Base-by-base conservation (phyloP, 257 asterid species). In the Misopates orontium region DNA sequence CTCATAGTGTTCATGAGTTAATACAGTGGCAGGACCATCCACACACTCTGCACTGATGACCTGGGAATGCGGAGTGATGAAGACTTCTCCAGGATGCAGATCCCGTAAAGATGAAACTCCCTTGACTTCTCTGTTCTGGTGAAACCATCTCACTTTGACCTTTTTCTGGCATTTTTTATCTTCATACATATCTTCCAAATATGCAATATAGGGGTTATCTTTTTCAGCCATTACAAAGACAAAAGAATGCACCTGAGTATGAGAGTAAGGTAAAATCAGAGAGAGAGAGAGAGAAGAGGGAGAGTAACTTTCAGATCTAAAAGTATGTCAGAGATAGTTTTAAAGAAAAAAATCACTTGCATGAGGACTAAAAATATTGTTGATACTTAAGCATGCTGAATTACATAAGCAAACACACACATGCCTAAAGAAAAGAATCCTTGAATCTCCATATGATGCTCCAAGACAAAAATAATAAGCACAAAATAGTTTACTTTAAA, bases 71-170 rank as follows among this genome's bases (percentile, higher is more conserved):
- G 96, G 96, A 32, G 99, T 94, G 62, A 88, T 88, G 79, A 90
- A 94, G 63, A 94, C 89, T 79, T 94, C 99, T 67, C 81, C 85
- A 47, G 96, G 96, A 80, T 94, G 95, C 62, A 87, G 89, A 51
- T 86, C 77, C 49, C 69, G 71, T 41, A 88, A 63, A 32, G 95
- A 68, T 67, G 84, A 84, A 56, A 81, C 82, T 47, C 96, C 95
- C 70, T 65, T 81, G 78, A 94, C 96, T 86, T 94, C 97, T 77
- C 80, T 82, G 64, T 81, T 82, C 55, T 88, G 85, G 78, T 94
- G 97, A 77, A 94, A 94, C 99, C 98, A 94, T 83, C 99, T 86
- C 56, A 94, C 96, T 85, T 88, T 94, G 74, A 88, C 98, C 78
- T 88, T 94, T 83, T 85, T 91, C 73, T 88, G 96, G 80, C 85